Evolutionary conservation across 371 early-diverging fungal genomes (phyloP), one percentile per base, ranked within the genome.

Genomic region (Polyrhizophydium stewartii): DNA sequence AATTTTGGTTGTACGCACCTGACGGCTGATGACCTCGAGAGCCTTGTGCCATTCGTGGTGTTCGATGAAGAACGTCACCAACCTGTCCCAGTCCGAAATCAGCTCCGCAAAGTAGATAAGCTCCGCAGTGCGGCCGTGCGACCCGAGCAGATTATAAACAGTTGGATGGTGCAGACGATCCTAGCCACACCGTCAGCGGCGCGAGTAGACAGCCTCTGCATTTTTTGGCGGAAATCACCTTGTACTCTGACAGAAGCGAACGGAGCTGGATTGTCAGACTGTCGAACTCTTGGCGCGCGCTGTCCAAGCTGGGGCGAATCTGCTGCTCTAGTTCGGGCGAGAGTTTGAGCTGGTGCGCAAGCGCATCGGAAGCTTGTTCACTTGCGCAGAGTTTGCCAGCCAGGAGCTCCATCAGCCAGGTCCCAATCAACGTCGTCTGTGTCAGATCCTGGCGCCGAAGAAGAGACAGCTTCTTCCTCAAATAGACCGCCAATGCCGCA

Each of bases 121-220:
- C 53, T 91, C 91, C 2, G 83, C 77, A 22, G 78, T 81, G 3
- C 91, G 84, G 3, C 94, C 93, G 71, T 97, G 94, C 85, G 77
- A 58, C 85, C 82, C 77, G 81, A 67, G 50, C 19, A 43, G 38
- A 1, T 25, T 71, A 22, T 61, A 61, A 1, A 57, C 32, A 17
- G 63, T 57, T 13, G 16, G 40, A 17, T 46, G 19, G 38, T 62
- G 56, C 2, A 55, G 40, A 6, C 38, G 35, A 57, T 27, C 35
- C 63, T 57, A 35, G 12, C 5, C n/a, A n/a, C n/a, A n/a, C n/a
- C n/a, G n/a, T n/a, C n/a, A n/a, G n/a, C n/a, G 22, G 27, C 33
- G 50, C 22, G 12, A 30, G 7, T 3, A 55, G 24, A 37, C 0
- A 59, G 41, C 25, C 38, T n/a, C n/a, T n/a, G n/a, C n/a, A n/a